Conservation (phyloP, 2,329 filamentous ascomycete species). For the Parastagonospora avenae region DNA sequence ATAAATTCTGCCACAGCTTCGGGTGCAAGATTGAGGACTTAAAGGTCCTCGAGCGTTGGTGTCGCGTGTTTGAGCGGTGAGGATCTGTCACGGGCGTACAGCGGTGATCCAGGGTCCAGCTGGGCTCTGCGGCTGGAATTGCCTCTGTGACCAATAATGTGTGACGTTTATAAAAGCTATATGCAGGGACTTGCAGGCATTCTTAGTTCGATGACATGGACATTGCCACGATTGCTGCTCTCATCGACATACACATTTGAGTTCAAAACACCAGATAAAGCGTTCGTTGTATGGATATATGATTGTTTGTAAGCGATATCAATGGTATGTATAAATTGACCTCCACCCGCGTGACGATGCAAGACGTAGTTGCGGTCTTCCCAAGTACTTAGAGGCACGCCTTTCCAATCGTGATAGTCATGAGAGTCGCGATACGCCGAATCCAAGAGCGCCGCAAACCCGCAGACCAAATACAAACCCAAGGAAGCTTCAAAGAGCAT, state of each 20-base stretch:
- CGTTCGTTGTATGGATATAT: neutral
- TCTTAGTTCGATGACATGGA: neutral
- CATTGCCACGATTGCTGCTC: slow-evolving; percentile 1
- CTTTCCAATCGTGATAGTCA: slow-evolving; percentile 15
- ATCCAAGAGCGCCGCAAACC: slow-evolving; percentile 24
- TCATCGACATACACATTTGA: too few species aligned
- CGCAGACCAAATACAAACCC: slow-evolving; percentile 31
- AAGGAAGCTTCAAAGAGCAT: slow-evolving; percentile 39
- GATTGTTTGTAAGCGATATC: neutral
- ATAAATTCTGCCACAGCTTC: neutral
- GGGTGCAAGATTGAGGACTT: slow-evolving; percentile 1
- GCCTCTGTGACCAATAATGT: slow-evolving; percentile 26
- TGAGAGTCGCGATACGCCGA: slow-evolving; percentile 12
- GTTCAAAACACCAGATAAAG: neutral
- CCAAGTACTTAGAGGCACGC: slow-evolving; percentile 2
- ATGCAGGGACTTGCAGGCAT: slow-evolving; percentile 17
- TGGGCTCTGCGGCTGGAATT: slow-evolving; percentile 14
- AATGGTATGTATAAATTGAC: neutral
- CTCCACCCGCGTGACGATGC: neutral
- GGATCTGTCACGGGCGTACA: slow-evolving; percentile 11
- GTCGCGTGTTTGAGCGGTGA: slow-evolving; percentile 34
- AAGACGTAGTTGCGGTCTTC: slow-evolving; percentile 1
- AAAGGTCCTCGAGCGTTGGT: slow-evolving; percentile 11
- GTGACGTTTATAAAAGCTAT: slow-evolving; percentile 20
- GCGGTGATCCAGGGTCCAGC: slow-evolving; percentile 37